phyloP scores from a whole-genome alignment of 2,329 filamentous ascomycete species.

The Camillea tinctor region DNA sequence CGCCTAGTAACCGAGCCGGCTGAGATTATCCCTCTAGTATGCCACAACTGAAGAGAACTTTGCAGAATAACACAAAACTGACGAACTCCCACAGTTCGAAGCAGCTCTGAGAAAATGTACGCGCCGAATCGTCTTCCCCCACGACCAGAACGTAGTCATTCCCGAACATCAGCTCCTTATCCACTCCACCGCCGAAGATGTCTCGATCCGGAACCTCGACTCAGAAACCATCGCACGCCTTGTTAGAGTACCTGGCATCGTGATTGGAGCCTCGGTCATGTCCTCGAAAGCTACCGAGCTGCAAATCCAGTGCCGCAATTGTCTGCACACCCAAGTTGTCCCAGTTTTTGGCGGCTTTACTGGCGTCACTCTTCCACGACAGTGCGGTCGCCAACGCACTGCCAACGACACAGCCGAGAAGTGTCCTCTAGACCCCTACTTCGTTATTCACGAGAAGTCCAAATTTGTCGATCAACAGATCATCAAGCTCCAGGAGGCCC shows the following conservation, averaged over 20 bases:
- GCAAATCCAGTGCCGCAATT: conserved; percentile 85
- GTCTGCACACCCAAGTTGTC: conserved; percentile 68
- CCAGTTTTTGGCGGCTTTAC: conserved; percentile 82
- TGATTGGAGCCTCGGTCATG: conserved; percentile 94
- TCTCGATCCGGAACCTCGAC: conserved; percentile 90
- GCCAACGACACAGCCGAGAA: conserved; percentile 67
- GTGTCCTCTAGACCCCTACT: conserved; percentile 93
- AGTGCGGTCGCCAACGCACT: conserved; percentile 64
- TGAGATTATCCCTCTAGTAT: conserved; percentile 86
- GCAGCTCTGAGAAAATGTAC: conserved; percentile 86
- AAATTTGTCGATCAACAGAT: conserved; percentile 97
- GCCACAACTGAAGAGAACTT: conserved; percentile 25
- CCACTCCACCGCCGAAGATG: conserved; percentile 86
- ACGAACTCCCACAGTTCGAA: conserved; percentile 68
- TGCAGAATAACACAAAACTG: neutral
- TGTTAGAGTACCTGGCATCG: conserved; percentile 95
- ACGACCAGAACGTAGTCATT: conserved; percentile 63
- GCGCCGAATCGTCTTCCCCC: conserved; percentile 86
- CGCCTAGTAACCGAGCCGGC: conserved; percentile 84
- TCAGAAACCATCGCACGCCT: conserved; percentile 90
- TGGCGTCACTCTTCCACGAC: conserved; percentile 78
- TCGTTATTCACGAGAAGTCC: conserved; percentile 90
- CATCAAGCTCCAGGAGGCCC: conserved; percentile 95
- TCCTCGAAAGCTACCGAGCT: conserved; percentile 92
- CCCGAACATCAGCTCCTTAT: conserved; percentile 93